Percentiles rank a stretch among this genome's conserved stretches.
phyloP scores from a whole-genome alignment of 2,329 filamentous ascomycete species.

The Pyricularia grisea region DNA sequence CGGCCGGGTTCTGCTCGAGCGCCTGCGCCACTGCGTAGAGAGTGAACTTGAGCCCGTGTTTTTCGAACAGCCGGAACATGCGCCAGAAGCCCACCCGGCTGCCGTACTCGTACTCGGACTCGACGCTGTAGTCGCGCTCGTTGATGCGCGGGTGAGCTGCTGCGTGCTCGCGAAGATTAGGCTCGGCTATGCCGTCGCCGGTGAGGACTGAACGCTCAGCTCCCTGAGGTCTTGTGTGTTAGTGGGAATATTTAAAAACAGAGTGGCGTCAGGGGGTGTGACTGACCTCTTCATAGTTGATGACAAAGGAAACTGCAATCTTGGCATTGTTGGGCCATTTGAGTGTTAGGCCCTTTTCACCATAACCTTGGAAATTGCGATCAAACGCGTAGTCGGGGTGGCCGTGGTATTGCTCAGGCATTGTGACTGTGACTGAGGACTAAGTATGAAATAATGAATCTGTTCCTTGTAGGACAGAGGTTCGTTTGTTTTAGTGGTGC shows the following conservation, averaged over 20 bases:
- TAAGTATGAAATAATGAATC: background rate
- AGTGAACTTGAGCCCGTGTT: slow-evolving; percentile 7
- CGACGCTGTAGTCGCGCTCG: slow-evolving; percentile 8
- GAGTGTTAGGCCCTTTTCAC: slow-evolving; percentile 10
- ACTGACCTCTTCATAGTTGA: slow-evolving; percentile 23
- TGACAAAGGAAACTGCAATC: slow-evolving; percentile 26
- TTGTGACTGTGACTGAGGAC: background rate
- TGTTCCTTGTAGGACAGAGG: too few relatives aligned
- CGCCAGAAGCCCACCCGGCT: slow-evolving; percentile 11
- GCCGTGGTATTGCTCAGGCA: slow-evolving; percentile 3
- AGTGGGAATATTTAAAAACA: background rate
- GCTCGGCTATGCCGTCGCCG: slow-evolving; percentile 19
- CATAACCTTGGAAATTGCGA: slow-evolving; percentile 12
- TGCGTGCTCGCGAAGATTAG: slow-evolving; percentile 9
- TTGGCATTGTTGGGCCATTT: slow-evolving; percentile 25
- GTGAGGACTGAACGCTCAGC: slow-evolving; percentile 21
- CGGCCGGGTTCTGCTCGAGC: slow-evolving; percentile 10
- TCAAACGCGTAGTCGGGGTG: slow-evolving; percentile 14
- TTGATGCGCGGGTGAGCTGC: slow-evolving; percentile 7
- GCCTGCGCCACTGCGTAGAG: slow-evolving; percentile 9
- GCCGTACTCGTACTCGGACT: slow-evolving; percentile 13
- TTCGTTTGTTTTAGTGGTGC: too few relatives aligned
- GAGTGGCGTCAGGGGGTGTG: background rate
- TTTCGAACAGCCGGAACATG: slow-evolving; percentile 9
- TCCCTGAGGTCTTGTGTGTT: slow-evolving; percentile 6